Conservation (phyloP, 371 early-diverging fungal species). For the Caulochytrium protostelioides region DNA sequence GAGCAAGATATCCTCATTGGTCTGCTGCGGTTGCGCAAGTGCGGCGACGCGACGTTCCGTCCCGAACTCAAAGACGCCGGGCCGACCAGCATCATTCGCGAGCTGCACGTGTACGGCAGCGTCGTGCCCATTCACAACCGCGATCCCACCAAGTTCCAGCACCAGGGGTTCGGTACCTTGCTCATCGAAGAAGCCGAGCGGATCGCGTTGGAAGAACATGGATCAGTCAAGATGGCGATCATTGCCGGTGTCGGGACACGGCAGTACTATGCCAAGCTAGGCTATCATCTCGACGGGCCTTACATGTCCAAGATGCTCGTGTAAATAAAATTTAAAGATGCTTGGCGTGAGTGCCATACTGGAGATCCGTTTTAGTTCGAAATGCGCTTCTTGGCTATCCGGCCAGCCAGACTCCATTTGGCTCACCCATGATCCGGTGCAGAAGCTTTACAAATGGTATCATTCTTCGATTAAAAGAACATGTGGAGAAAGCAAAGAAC, state of each 20-base stretch:
- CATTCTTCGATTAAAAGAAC: too few relatives aligned
- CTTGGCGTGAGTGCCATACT: too few relatives aligned
- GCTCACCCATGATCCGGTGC: neutral
- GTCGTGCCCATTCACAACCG: constrained; percentile 92
- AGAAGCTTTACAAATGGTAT: too few relatives aligned
- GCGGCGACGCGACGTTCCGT: constrained; percentile 72
- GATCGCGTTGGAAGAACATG: constrained; percentile 97
- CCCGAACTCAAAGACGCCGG: constrained; percentile 56
- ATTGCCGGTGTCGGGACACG: constrained; percentile 98
- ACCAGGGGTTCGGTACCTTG: constrained; percentile 97
- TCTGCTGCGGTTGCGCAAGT: constrained; percentile 88
- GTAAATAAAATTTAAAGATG: neutral
- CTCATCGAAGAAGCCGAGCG: constrained; percentile 99
- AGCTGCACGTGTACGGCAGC: constrained; percentile 98
- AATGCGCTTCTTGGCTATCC: too few relatives aligned
- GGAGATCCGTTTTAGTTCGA: too few relatives aligned
- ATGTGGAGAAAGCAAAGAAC: too few relatives aligned
- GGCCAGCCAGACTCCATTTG: neutral
- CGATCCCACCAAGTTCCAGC: constrained; percentile 97
- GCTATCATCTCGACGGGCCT: constrained; percentile 82
- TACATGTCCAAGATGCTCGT: constrained; percentile 9
- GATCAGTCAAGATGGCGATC: constrained; percentile 84
- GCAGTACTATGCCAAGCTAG: constrained; percentile 96
- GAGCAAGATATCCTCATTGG: constrained; percentile 96
- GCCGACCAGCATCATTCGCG: constrained; percentile 86